A percentile compares a stretch with the other conserved stretches of the same genome.
Evolutionary conservation across 257 asterid species (phyloP).

Genomic region (Solanum virginianum): DNA sequence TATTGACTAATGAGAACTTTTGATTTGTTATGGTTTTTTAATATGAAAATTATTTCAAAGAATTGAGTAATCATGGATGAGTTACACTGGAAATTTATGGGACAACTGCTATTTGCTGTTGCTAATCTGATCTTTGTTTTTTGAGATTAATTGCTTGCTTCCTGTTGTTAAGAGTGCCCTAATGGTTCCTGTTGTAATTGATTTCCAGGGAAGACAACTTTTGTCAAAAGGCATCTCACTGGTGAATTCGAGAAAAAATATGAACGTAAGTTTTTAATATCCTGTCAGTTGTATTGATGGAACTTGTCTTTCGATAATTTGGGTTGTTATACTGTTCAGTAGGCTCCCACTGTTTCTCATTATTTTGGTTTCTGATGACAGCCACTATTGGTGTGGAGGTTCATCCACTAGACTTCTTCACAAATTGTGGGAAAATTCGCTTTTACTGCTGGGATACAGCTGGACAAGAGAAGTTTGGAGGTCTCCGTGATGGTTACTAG

Average conservation of each 20-base stretch:
- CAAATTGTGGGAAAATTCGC: conserved; percentile 66
- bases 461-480: conserved; percentile 73
- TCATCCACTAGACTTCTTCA: conserved; percentile 70
- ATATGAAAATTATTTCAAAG: neutral
- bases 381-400: conserved; percentile 84
- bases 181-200: neutral
- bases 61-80: neutral
- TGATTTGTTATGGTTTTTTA: neutral
- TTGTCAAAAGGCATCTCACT: conserved; percentile 80
- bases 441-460: conserved; percentile 86
- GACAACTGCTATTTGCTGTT: neutral
- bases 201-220: conserved; percentile 62
- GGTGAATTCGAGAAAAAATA: conserved; percentile 92
- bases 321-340: neutral
- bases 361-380: neutral
- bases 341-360: neutral
- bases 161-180: conserved; percentile 20
- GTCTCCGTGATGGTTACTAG: conserved; percentile 81
- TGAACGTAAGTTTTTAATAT: conserved; percentile 36
- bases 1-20: neutral
- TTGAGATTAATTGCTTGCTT: neutral
- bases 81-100: neutral
- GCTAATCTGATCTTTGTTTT: neutral
- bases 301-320: neutral
- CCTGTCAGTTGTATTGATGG: neutral